phyloP scores from a whole-genome alignment of 805 yeast genomes.

The Saccharomycopsis sp. region DNA sequence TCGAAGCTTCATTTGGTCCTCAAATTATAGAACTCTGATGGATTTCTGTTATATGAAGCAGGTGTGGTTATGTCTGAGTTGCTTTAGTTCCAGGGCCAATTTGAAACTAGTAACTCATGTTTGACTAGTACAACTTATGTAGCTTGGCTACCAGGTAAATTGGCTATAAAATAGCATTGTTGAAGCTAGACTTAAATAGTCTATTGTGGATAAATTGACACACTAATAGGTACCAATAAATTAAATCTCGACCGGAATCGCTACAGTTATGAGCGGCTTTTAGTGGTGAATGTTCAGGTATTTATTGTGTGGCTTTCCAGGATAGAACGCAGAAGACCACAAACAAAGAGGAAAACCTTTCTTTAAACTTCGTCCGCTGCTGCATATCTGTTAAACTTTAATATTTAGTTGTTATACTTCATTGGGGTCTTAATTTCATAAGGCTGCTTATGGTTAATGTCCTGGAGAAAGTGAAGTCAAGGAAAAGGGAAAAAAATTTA shows the following conservation, averaged over 20 bases:
- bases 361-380: neutral
- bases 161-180: neutral
- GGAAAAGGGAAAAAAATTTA: neutral
- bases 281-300: neutral
- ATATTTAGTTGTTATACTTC: neutral
- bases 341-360: neutral
- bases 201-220: neutral
- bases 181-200: neutral
- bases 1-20: neutral
- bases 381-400: neutral
- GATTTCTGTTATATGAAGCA: neutral
- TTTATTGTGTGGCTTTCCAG: neutral
- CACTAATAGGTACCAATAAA: too few relatives aligned
- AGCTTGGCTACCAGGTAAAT: too few relatives aligned
- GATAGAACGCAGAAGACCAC: neutral
- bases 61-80: neutral
- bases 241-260: too few relatives aligned
- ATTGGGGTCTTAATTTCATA: neutral
- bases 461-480: neutral
- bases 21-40: neutral
- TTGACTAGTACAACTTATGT: neutral
- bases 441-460: neutral
- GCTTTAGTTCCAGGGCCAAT: neutral
- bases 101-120: neutral
- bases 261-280: too few relatives aligned